These are phyloP conservation scores for Dryadomyces quercivorus DNA, from an alignment of 2,329 filamentous ascomycete genomes.

Conservation along the genomic window DNA sequence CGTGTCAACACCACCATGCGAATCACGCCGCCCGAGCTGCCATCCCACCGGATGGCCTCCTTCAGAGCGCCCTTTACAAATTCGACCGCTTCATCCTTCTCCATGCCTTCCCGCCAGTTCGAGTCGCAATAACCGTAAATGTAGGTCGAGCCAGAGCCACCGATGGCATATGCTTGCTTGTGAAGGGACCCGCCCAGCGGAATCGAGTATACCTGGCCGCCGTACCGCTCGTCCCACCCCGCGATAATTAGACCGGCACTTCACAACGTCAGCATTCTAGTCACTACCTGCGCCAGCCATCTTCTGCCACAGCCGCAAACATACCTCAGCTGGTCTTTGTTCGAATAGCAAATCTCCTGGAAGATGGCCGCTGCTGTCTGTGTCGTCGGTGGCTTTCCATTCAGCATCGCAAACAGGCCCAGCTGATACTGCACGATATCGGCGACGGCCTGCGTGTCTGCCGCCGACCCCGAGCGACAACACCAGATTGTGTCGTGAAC, in stretches of 20 bases:
- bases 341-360: conserved; percentile 95
- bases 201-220: conserved; percentile 95
- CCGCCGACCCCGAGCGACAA: conserved; percentile 93
- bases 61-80: conserved; percentile 87
- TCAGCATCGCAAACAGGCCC: conserved; percentile 80
- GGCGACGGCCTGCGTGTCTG: conserved; percentile 94
- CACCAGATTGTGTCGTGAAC: conserved; percentile 99
- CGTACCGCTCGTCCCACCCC: conserved; percentile 91
- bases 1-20: conserved; percentile 92
- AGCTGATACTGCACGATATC: conserved; percentile 97
- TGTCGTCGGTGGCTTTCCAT: conserved; percentile 82
- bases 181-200: conserved; percentile 92
- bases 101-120: conserved; percentile 93
- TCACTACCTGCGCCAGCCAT: too few relatives aligned
- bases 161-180: conserved; percentile 93
- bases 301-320: too few relatives aligned
- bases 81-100: conserved; percentile 73
- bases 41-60: conserved; percentile 99
- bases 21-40: conserved; percentile 95
- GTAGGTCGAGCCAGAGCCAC: conserved; percentile 94
- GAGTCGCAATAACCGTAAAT: conserved; percentile 98
- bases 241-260: conserved; percentile 97
- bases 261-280: neutral
- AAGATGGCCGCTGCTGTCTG: conserved; percentile 93
- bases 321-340: conserved; percentile 87